phyloP scores from a whole-genome alignment of 306 rosid species.

The Cyclanthera cordifolia region DNA sequence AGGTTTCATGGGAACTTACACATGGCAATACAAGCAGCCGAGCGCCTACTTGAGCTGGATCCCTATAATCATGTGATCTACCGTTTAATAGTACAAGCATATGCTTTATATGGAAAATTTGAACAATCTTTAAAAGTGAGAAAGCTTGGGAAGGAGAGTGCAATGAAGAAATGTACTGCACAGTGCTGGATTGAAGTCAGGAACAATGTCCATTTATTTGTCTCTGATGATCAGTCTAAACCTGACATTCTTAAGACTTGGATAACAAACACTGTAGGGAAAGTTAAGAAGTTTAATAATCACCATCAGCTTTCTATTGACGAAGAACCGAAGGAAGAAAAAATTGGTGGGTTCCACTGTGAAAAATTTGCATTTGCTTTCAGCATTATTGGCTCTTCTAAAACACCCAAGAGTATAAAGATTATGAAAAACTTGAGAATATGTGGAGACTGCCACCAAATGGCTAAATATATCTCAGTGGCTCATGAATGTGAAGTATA shows the following conservation, averaged over 20 bases:
- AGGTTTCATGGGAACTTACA: conserved; percentile 27
- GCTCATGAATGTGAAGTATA: conserved; percentile 68
- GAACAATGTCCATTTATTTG: conserved; percentile 46
- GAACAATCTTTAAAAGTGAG: conserved; percentile 34
- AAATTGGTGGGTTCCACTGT: conserved; percentile 41
- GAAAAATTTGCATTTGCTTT: conserved; percentile 74
- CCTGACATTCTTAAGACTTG: conserved; percentile 37
- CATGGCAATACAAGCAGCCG: conserved; percentile 50
- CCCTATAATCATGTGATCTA: conserved; percentile 41
- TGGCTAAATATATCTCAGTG: conserved; percentile 61
- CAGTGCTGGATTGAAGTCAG: conserved; percentile 68
- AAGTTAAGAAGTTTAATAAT: conserved; percentile 32
- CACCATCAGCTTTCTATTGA: conserved; percentile 41
- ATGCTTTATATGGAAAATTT: conserved; percentile 45
- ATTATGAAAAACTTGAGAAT: conserved; percentile 67
- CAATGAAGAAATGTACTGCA: conserved; percentile 34
- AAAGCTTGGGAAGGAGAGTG: conserved; percentile 44
- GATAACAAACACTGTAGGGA: conserved; percentile 37
- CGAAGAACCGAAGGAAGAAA: conserved; percentile 61
- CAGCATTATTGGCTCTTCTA: conserved; percentile 43
- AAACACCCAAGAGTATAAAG: conserved; percentile 33
- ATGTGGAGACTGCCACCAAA: conserved; percentile 68
- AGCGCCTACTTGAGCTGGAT: conserved; percentile 49
- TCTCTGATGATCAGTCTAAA: conserved; percentile 40
- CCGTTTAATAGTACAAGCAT: conserved; percentile 43